These are phyloP conservation scores for Tricholoma saponaceum DNA, from an alignment of 768 basidiomycete species.

Conservation along the genomic window DNA sequence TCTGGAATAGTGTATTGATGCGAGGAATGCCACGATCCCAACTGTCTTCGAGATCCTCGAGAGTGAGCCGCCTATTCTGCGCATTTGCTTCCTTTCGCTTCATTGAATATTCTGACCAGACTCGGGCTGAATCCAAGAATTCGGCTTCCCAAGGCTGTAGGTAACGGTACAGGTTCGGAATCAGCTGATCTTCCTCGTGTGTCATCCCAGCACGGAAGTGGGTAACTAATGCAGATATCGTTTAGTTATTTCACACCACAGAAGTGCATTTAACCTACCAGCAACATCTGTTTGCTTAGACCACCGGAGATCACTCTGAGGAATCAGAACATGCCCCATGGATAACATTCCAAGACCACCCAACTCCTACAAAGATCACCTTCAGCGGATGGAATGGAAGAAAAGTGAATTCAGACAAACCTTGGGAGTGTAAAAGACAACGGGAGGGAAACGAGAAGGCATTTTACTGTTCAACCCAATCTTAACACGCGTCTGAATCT, in stretches of 20 bases:
- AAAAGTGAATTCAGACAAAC: constrained; percentile 25
- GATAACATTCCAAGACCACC: constrained; percentile 99
- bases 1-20: constrained; percentile 99
- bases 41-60: constrained; percentile 97
- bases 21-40: constrained; percentile 99
- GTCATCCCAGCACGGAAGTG: constrained; percentile 99
- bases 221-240: constrained; percentile 52
- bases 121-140: constrained; percentile 96
- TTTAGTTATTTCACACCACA: neutral
- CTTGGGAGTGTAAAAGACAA: constrained; percentile 95
- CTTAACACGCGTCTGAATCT: constrained; percentile 99
- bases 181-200: constrained; percentile 90
- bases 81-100: constrained; percentile 99
- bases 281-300: constrained; percentile 97
- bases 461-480: constrained; percentile 99
- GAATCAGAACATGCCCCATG: constrained; percentile 98
- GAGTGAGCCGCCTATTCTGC: constrained; percentile 91
- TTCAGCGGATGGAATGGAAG: neutral
- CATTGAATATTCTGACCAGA: constrained; percentile 99
- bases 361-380: constrained; percentile 54
- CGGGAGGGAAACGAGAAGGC: constrained; percentile 98
- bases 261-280: constrained; percentile 35
- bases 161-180: constrained; percentile 96
- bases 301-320: constrained; percentile 96
- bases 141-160: constrained; percentile 97